Evolutionary conservation across 768 basidiomycete genomes (phyloP).

Genomic region (Russula compacta): DNA sequence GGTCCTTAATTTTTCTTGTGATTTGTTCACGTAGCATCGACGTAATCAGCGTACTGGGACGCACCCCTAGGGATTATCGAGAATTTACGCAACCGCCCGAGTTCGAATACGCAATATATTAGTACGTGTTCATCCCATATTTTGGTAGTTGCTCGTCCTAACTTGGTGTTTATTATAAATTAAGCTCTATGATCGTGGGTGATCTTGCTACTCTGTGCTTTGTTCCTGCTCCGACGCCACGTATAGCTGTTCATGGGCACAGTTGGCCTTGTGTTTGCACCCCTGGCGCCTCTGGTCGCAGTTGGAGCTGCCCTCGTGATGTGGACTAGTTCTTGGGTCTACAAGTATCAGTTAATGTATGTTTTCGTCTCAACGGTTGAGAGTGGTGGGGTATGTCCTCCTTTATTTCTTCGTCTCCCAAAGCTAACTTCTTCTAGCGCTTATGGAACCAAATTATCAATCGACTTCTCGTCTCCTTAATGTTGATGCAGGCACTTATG

Average conservation of each 20-base stretch:
- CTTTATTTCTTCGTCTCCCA: background rate
- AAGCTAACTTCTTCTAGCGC: constrained; percentile 39
- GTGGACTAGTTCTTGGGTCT: constrained; percentile 80
- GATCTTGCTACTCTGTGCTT: constrained; percentile 15
- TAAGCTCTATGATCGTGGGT: constrained; percentile 49
- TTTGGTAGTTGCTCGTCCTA: background rate
- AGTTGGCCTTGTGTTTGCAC: constrained; percentile 92
- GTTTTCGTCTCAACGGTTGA: constrained; percentile 85
- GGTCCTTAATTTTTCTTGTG: background rate
- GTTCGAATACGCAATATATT: constrained; percentile 83
- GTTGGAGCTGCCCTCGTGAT: constrained; percentile 78
- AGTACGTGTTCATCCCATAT: constrained; percentile 38
- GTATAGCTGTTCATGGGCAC: constrained; percentile 76
- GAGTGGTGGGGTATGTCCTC: constrained; percentile 73
- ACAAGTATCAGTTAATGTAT: constrained; percentile 97
- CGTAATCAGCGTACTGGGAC: constrained; percentile 56
- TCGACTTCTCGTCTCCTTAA: constrained; percentile 63
- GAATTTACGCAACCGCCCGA: constrained; percentile 86
- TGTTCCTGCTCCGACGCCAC: constrained; percentile 8
- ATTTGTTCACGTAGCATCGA: constrained; percentile 4
- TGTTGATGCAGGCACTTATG: constrained; percentile 86
- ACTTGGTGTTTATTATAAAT: constrained; percentile 9
- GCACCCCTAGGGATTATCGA: constrained; percentile 82
- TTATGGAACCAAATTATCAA: constrained; percentile 94
- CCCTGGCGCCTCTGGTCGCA: constrained; percentile 83